Conservation (phyloP, 371 early-diverging fungal genomes). For the Mucor mucedo region DNA sequence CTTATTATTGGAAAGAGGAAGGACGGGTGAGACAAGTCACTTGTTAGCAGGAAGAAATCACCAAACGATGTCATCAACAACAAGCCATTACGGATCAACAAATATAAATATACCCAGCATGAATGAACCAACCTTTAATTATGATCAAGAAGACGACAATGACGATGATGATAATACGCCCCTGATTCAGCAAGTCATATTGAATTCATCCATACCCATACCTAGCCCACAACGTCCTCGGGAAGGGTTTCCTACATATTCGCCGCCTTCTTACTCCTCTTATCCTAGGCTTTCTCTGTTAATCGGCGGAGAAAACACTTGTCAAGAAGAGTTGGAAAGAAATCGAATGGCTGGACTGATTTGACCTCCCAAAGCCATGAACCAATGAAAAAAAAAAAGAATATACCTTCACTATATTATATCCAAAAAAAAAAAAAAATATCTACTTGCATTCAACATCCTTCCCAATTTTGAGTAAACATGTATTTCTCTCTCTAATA, state of each 20-base stretch:
- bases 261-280: conserved; percentile 32
- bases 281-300: conserved; percentile 13
- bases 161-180: conserved; percentile 29
- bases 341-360: conserved; percentile 2
- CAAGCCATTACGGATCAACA: not conserved
- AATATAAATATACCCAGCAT: conserved; percentile 6
- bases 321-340: conserved; percentile 8
- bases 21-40: conserved; percentile 26
- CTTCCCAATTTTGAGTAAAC: too few relatives aligned
- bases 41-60: conserved; percentile 1
- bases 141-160: not conserved
- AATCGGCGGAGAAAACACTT: conserved; percentile 9
- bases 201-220: conserved; percentile 21
- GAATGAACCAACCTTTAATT: not conserved
- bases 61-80: not conserved
- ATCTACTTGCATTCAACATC: too few relatives aligned
- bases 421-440: too few relatives aligned
- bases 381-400: too few relatives aligned
- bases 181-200: conserved; percentile 21
- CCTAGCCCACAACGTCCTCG: not conserved
- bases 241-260: conserved; percentile 4
- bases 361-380: not conserved
- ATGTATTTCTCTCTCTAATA: too few relatives aligned
- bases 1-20: conserved; percentile 33
- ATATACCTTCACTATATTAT: too few relatives aligned